Evolutionary conservation across 257 asterid genomes (phyloP), one percentile per base, ranked within the genome.

Genomic region (Lycium barbarum): DNA sequence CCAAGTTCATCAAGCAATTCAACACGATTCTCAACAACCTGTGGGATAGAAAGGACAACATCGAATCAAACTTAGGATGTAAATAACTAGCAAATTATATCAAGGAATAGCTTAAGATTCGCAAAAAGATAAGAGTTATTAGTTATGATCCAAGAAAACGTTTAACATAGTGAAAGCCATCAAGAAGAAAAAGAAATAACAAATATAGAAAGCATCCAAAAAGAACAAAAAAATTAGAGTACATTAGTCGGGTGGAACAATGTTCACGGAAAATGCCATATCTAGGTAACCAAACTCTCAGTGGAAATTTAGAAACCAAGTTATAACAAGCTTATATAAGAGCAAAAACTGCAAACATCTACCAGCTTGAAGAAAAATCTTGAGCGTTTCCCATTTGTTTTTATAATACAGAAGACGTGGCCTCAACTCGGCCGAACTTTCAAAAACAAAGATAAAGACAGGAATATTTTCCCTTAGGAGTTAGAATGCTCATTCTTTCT

Each of bases 1-100:
- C 84, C 93, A 85, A 96, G 88, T 82, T 92, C 94, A 55, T 86
- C 87, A 83, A 96, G 95, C 88, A 96, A 86, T 20, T 93, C 90
- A 65, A 93, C 93, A 54, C 97, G 97, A 84, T 88, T 93, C 91
- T 96, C 99, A 84, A 95, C 94, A 74, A 95, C 98, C 99, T 96
- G 98, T 80, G 83, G 84, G 62, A 76, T 10, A 58, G 40, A 81
- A 57, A 20, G 9, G 15, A 55, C 54, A 26, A 20, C 1, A 26
- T 22, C 11, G 45, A 51, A 76, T 53, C 45, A 76, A 51, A 14
- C 59, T 22, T 76, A 13, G 22, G 47, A 13, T 76, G 65, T 8
- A 51, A 76, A 76, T 51, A 51, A 76, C 45, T 76, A 74, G 61
- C 8, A 72, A 72, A 43, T 47, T 0, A 2, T 74, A n/a, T 74